Percentiles rank a stretch among this genome's conserved stretches.
phyloP scores from a whole-genome alignment of 164 flowering plant species.

The Vitis rupestris region DNA sequence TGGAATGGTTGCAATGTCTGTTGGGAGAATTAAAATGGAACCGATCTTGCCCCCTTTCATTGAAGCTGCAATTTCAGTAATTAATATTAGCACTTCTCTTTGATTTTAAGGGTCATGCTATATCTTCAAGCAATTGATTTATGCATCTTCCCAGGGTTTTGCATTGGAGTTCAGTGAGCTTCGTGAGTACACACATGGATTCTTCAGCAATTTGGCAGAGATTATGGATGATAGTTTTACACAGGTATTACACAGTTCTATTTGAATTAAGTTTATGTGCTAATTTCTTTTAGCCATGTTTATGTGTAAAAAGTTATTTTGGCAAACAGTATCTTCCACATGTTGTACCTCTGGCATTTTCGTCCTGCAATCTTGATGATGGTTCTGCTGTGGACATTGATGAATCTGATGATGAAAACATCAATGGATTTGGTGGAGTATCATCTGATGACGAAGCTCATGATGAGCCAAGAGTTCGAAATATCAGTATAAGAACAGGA shows the following conservation, averaged over 20 bases:
- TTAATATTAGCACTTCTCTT: conserved; percentile 1
- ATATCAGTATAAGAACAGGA: conserved; percentile 94
- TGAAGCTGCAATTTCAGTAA: conserved; percentile 94
- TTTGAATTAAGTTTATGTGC: background rate
- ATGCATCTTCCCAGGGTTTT: conserved; percentile 65
- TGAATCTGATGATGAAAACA: conserved; percentile 82
- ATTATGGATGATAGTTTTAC: conserved; percentile 79
- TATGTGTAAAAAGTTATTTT: conserved; percentile 8
- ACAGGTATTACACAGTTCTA: conserved; percentile 44
- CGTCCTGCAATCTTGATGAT: conserved; percentile 97
- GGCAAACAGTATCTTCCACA: conserved; percentile 80
- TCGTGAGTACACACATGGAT: conserved; percentile 95
- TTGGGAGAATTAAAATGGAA: conserved; percentile 84
- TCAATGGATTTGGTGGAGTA: conserved; percentile 79
- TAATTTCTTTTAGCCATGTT: conserved; percentile 3
- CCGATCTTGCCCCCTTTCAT: conserved; percentile 84
- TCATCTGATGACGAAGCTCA: conserved; percentile 98
- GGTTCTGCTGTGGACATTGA: conserved; percentile 90
- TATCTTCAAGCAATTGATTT: conserved; percentile 4
- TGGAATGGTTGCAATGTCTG: conserved; percentile 94
- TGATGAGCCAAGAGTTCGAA: conserved; percentile 91
- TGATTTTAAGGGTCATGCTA: background rate
- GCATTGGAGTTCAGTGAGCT: conserved; percentile 91
- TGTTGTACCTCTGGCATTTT: conserved; percentile 87
- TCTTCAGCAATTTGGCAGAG: conserved; percentile 94